Percentiles rank a stretch among this genome's conserved stretches.
These are phyloP conservation scores for Terana coerulea DNA, from an alignment of 768 basidiomycete genomes.

Conservation along the genomic window DNA sequence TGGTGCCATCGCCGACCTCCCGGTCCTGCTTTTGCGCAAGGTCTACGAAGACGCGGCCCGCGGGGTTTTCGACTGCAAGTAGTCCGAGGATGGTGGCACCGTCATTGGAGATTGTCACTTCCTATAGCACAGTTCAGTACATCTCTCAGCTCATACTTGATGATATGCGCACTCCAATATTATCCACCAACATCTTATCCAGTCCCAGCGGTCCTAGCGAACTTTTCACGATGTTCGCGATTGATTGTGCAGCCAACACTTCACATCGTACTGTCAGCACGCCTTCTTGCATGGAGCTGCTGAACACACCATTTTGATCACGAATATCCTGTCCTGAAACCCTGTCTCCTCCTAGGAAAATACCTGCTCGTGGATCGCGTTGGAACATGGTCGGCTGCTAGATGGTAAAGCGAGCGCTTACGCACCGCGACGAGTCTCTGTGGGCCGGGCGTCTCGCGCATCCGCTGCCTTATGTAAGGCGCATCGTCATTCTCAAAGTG, in stretches of 20 bases:
- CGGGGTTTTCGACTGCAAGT: slow-evolving; percentile 93
- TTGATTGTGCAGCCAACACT: slow-evolving; percentile 95
- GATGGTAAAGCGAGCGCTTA: slow-evolving; percentile 2
- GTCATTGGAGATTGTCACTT: slow-evolving; percentile 99
- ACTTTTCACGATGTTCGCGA: slow-evolving; percentile 97
- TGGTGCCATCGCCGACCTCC: slow-evolving; percentile 99
- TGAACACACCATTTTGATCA: slow-evolving; percentile 82
- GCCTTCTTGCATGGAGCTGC: neutral
- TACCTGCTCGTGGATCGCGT: slow-evolving; percentile 88
- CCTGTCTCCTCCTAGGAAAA: slow-evolving; percentile 91
- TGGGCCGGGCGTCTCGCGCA: neutral
- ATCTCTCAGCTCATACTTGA: neutral
- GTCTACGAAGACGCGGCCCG: slow-evolving; percentile 95
- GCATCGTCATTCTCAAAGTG: too few species aligned
- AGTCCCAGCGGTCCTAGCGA: slow-evolving; percentile 93
- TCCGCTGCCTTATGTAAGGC: neutral
- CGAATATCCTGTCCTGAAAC: slow-evolving; percentile 94
- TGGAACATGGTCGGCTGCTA: slow-evolving; percentile 39
- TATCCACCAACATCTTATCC: slow-evolving; percentile 97
- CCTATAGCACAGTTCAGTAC: slow-evolving; percentile 44
- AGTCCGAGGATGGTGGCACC: slow-evolving; percentile 98
- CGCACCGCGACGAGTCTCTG: neutral
- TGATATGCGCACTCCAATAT: slow-evolving; percentile 76
- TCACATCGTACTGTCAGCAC: slow-evolving; percentile 12
- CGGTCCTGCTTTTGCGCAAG: slow-evolving; percentile 99